These are phyloP conservation scores for Diaporthe destruens DNA, from an alignment of 2,329 filamentous ascomycete species.

Conservation along the genomic window DNA sequence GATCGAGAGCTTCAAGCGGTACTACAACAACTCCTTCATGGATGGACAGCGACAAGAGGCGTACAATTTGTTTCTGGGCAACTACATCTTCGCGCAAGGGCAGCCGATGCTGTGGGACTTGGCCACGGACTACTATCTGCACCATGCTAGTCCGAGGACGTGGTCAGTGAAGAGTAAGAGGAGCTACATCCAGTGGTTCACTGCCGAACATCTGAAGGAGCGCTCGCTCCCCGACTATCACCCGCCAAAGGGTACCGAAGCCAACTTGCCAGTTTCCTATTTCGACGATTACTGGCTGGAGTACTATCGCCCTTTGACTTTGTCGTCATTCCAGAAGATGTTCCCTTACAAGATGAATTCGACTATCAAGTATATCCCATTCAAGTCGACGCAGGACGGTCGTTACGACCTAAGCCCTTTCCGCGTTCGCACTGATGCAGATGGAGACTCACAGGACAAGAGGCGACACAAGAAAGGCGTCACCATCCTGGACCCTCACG, in stretches of 20 bases:
- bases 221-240: slow-evolving; percentile 67
- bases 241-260: slow-evolving; percentile 52
- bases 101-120: slow-evolving; percentile 98
- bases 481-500: slow-evolving; percentile 74
- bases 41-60: slow-evolving; percentile 98
- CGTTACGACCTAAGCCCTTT: slow-evolving; percentile 91
- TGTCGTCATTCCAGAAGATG: slow-evolving; percentile 92
- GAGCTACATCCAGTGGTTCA: slow-evolving; percentile 93
- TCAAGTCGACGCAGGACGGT: slow-evolving; percentile 78
- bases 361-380: slow-evolving; percentile 84
- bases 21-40: slow-evolving; percentile 97
- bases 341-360: slow-evolving; percentile 95
- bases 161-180: slow-evolving; percentile 74
- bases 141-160: slow-evolving; percentile 84
- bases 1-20: slow-evolving; percentile 99
- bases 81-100: slow-evolving; percentile 89
- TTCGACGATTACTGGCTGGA: slow-evolving; percentile 98
- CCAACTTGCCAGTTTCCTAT: slow-evolving; percentile 63
- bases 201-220: slow-evolving; percentile 76
- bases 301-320: slow-evolving; percentile 89
- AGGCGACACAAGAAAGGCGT: slow-evolving; percentile 76
- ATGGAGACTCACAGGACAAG: slow-evolving; percentile 70
- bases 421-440: slow-evolving; percentile 71
- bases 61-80: slow-evolving; percentile 96
- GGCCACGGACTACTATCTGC: slow-evolving; percentile 93